These are phyloP conservation scores for Inonotus hispidus DNA, from an alignment of 1,284 basidiomycete species.

Conservation along the genomic window DNA sequence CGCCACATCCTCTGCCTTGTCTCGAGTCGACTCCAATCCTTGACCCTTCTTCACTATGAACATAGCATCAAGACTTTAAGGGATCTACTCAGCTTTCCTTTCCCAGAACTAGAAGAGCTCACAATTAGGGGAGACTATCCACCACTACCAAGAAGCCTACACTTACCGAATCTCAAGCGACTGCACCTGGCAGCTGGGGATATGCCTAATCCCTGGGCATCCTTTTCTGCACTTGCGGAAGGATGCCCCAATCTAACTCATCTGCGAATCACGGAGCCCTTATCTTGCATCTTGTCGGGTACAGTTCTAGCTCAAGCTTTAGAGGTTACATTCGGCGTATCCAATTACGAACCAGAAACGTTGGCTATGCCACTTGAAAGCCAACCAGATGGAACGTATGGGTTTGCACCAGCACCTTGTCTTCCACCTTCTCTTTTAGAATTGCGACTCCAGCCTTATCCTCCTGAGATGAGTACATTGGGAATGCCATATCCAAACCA, in stretches of 20 bases:
- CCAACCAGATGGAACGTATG: constrained; percentile 6
- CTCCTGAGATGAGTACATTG: constrained; percentile 15
- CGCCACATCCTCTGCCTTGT: constrained; percentile 14
- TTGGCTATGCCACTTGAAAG: constrained; percentile 14
- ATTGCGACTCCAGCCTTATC: constrained; percentile 17
- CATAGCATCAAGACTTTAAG: constrained; percentile 11
- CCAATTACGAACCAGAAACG: constrained; percentile 13
- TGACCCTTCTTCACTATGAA: constrained; percentile 19
- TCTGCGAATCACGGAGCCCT: constrained; percentile 17
- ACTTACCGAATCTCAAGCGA: constrained; percentile 15
- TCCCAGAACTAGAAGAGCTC: constrained; percentile 14
- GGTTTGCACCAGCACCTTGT: constrained; percentile 3
- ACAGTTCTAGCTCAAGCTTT: constrained; percentile 15
- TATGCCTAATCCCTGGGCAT: constrained; percentile 20
- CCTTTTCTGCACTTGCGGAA: constrained; percentile 11
- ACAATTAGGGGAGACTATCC: constrained; percentile 20
- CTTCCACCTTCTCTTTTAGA: constrained; percentile 11
- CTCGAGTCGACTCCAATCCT: constrained; percentile 12
- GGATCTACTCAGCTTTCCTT: constrained; percentile 14
- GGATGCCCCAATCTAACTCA: constrained; percentile 19
- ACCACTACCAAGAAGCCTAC: constrained; percentile 7
- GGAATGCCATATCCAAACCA: constrained; percentile 18
- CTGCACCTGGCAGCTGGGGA: constrained; percentile 19
- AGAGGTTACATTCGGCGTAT: constrained; percentile 16
- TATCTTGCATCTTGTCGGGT: constrained; percentile 18